phyloP scores from a whole-genome alignment of 805 yeast species.

The Lipomyces japonicus region DNA sequence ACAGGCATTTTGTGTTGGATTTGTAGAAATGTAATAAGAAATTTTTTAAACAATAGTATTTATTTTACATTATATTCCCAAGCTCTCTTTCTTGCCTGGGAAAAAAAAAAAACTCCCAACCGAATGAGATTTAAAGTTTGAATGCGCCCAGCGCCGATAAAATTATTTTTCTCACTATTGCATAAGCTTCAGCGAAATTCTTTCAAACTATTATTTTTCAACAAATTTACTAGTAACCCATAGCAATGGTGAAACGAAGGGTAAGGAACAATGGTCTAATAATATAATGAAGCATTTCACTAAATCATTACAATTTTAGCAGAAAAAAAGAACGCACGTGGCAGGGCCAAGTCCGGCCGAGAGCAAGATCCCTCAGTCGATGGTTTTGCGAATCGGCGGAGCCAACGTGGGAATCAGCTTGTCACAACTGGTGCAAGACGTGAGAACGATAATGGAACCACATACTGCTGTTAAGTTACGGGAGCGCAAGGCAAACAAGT shows the following conservation, averaged over 20 bases:
- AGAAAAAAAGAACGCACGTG: conserved; percentile 84
- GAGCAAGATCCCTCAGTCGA: conserved; percentile 77
- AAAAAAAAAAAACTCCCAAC: conserved; percentile 9
- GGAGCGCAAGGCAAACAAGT: conserved; percentile 80
- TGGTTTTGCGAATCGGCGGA: conserved; percentile 86
- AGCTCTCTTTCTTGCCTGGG: not conserved
- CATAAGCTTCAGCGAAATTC: no score
- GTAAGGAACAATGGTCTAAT: no score
- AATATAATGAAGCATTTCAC: no score
- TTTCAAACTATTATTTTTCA: no score
- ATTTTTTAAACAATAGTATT: no score
- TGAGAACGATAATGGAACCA: conserved; percentile 90
- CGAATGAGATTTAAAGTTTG: no score
- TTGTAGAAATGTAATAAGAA: not conserved
- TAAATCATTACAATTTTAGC: conserved; percentile 37
- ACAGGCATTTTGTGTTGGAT: not conserved
- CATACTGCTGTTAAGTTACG: conserved; percentile 86
- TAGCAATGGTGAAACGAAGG: not conserved
- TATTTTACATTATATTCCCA: no score
- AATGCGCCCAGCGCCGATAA: no score
- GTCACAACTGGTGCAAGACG: conserved; percentile 78
- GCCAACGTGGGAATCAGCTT: conserved; percentile 74
- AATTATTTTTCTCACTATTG: no score
- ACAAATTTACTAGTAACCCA: no score
- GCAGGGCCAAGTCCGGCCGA: conserved; percentile 57